phyloP scores from a whole-genome alignment of 108 stramenopile species.

The Nitzschia palea region DNA sequence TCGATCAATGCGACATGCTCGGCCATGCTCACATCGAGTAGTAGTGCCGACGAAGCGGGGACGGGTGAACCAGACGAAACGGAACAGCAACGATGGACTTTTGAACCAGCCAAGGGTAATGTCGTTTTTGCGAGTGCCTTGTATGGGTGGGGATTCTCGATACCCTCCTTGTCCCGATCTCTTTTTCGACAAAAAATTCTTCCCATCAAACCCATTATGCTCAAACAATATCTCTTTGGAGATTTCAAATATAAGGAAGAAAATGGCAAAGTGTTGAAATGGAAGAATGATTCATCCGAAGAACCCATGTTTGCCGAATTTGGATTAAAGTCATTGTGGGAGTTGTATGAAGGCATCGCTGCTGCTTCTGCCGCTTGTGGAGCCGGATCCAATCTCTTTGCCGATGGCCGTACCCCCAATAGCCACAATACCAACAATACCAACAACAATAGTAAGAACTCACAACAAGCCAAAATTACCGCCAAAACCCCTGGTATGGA shows the following conservation, averaged over 20 bases:
- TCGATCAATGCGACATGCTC: constrained; percentile 91
- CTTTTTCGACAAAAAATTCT: constrained; percentile 68
- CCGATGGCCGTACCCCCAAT: constrained; percentile 36
- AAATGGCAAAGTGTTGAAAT: constrained; percentile 68
- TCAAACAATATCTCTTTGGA: constrained; percentile 79
- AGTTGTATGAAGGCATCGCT: constrained; percentile 73
- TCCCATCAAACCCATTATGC: constrained; percentile 68
- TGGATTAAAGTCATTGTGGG: constrained; percentile 76
- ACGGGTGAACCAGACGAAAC: constrained; percentile 33
- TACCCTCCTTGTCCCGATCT: constrained; percentile 72
- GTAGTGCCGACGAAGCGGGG: neutral
- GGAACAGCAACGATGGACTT: constrained; percentile 79
- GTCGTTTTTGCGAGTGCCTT: constrained; percentile 94
- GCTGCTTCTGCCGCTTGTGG: constrained; percentile 52
- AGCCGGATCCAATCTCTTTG: constrained; percentile 49
- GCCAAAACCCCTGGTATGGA: constrained; percentile 79
- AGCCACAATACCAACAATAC: constrained; percentile 8
- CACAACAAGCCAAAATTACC: constrained; percentile 54
- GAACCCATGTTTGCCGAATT: constrained; percentile 82
- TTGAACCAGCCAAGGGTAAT: constrained; percentile 92
- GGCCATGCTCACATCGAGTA: constrained; percentile 61
- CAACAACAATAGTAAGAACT: neutral
- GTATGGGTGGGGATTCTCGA: constrained; percentile 95
- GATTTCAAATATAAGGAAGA: constrained; percentile 65
- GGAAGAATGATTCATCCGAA: constrained; percentile 51